These are phyloP conservation scores for Punica granatum DNA, from an alignment of 345 rosid genomes.

Conservation along the genomic window DNA sequence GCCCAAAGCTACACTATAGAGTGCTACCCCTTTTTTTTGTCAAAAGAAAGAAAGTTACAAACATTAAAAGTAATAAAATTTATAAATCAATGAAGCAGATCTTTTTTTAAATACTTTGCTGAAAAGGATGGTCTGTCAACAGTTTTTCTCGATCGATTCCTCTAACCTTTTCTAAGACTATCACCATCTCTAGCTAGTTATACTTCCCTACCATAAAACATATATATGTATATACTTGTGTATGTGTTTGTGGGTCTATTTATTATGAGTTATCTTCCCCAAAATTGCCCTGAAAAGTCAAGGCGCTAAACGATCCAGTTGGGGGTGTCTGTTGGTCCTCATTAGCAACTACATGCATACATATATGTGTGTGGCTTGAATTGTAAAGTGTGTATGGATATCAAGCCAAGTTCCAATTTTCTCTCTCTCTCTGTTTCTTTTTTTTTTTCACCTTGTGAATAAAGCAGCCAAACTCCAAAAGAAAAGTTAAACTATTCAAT, in stretches of 20 bases:
- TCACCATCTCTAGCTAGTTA: not conserved
- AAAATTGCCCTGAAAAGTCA: conserved; percentile 1
- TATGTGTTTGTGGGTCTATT: not conserved
- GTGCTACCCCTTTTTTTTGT: not conserved
- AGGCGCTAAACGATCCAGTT: not conserved
- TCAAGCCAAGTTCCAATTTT: not conserved
- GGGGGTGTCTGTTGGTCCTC: not conserved
- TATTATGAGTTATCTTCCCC: not conserved
- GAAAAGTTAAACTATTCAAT: too few relatives aligned
- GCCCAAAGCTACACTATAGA: not conserved
- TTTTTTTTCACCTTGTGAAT: too few relatives aligned
- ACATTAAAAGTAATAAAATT: too few relatives aligned
- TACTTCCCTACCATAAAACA: not conserved
- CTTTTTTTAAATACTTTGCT: too few relatives aligned
- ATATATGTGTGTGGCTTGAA: not conserved
- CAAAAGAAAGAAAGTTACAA: too few relatives aligned
- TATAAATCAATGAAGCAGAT: too few relatives aligned
- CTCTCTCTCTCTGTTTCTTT: too few relatives aligned
- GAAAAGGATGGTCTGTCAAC: not conserved
- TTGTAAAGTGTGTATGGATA: too few relatives aligned
- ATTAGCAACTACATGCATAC: not conserved
- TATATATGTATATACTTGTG: too few relatives aligned
- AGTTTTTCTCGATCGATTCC: not conserved
- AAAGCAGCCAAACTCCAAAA: too few relatives aligned
- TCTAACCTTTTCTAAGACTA: not conserved